Evolutionary conservation across 352 stramenopile species (phyloP), one percentile per base, ranked within the genome.

Genomic region (Globisporangium emineosum): DNA sequence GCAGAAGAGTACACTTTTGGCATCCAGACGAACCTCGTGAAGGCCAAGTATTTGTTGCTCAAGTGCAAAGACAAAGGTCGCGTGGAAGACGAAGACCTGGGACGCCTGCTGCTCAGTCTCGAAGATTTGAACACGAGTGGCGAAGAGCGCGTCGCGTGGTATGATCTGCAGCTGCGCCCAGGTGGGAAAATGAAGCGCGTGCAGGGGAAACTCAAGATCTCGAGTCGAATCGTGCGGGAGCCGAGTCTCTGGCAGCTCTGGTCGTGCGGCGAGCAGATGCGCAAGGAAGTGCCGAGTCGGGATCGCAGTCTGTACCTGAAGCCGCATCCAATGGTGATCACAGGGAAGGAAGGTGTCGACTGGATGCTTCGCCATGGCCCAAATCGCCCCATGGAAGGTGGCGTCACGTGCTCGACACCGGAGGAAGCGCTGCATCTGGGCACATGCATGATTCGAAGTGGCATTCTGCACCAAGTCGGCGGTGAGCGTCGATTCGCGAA

Each of bases 1-100:
- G 79, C 82, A 5, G 85, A 95, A 60, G 87, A 95, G 72, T 95
- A 95, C 66, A 95, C 87, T 45, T 94, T 95, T 67, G 87, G 87
- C 52, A 92, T 89, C 53, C 77, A 87, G 29, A 86, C 82, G 29
- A 91, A 92, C 53, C 59, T 95, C 8, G 66, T 75, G 53, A 75
- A 81, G 29, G 87, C 87, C 62, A 93, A 94, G 69, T 95, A 89
- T 60, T 62, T 95, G 60, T 69, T 93, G 13, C 77, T 95, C 6
- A 95, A 95, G 60, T 95, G 87, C 83, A 95, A 95, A 56, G 84
- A 95, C 72, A 95, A 93, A 53, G 87, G 87, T 9, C 81, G 86
- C 25, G 85, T 95, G 10, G 85, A 95, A 57, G 83, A 83, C 19
- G 87, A 95, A 30, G 87, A 95, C 60, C 64, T 95, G 12, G 87